Base-by-base conservation (phyloP, 2,329 filamentous ascomycete species). In the Trichoderma sp. region DNA sequence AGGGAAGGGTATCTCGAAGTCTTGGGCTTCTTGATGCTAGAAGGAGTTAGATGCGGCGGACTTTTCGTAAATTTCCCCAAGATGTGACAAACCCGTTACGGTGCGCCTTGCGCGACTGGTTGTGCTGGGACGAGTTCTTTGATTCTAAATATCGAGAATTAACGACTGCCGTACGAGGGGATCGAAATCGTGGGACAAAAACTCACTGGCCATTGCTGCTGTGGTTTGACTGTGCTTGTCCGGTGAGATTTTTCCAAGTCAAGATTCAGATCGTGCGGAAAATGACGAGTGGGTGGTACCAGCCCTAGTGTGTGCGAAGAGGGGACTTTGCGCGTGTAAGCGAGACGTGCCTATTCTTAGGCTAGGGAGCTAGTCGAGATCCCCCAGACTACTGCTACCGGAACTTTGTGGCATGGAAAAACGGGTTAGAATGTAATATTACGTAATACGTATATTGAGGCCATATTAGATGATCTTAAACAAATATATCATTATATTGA, bases 121-220 rank as follows among this genome's bases (percentile, higher is more conserved):
- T 98, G 89, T 98, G 94, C 90, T 98, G 95, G 82, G 95, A 98
- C 88, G 94, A 97, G 92, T 98, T 98, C 94, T 98, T 98, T 82
- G 96, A 98, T 91, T 98, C 95, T 98, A 84, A 72, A 72, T 64
- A 20, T 23, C 39, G 8, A 34, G 20, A 17, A 34, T 68, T 55
- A 70, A n/a, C 36, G 20, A 62, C 39, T 13, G 43, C 13, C n/a
- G 13, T 62, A 12, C 57, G 13, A 20, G 11, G 5, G 26, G n/a
- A 68, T 3, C 50, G 50, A 30, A 26, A 53, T 23, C 39, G 20
- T 34, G 39, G 66, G 36, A 36, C 66, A 12, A 43, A 62, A 53
- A 69, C 66, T 61, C 43, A 69, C 66, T 69, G 39, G 66, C 66
- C 66, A 69, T 69, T 58, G 57, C 39, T 62, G 55, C 39, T 69